A percentile compares a stretch with the other conserved stretches of the same genome.
These are phyloP conservation scores for Neofusicoccum cordaticola DNA, from an alignment of 2,329 filamentous ascomycete species.

Conservation along the genomic window DNA sequence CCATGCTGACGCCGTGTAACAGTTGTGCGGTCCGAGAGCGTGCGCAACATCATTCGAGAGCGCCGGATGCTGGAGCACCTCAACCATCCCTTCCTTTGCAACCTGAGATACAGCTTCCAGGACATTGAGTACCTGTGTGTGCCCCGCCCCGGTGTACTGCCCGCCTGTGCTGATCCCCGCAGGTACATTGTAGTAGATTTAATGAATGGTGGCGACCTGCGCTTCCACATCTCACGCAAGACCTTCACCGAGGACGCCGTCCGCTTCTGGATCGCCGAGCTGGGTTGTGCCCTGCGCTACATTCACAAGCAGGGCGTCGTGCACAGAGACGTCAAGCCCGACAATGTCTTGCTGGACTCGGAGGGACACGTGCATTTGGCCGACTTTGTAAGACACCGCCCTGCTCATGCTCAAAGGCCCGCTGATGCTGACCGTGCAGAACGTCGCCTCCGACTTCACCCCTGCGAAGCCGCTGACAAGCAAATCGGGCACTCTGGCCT, in stretches of 20 bases:
- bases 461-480: constrained; percentile 81
- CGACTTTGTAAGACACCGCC: constrained; percentile 73
- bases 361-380: constrained; percentile 84
- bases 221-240: constrained; percentile 97
- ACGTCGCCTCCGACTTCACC: constrained; percentile 91
- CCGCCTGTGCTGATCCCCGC: constrained; percentile 16
- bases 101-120: constrained; percentile 97
- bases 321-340: constrained; percentile 43
- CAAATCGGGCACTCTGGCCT: constrained; percentile 94
- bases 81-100: constrained; percentile 97
- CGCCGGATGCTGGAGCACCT: constrained; percentile 96
- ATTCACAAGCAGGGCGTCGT: constrained; percentile 44
- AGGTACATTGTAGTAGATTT: constrained; percentile 93
- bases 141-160: background rate
- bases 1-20: constrained; percentile 32
- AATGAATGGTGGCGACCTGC: constrained; percentile 94
- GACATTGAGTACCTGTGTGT: constrained; percentile 97
- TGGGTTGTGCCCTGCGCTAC: constrained; percentile 78
- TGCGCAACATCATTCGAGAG: constrained; percentile 96
- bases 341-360: constrained; percentile 41
- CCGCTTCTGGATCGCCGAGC: constrained; percentile 92
- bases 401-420: background rate
- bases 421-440: constrained; percentile 57
- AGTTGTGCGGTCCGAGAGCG: constrained; percentile 97
- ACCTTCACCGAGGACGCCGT: constrained; percentile 97